Conservation (phyloP, 2,329 filamentous ascomycete species). For the Ophiocordyceps camponoti-rufipedis region DNA sequence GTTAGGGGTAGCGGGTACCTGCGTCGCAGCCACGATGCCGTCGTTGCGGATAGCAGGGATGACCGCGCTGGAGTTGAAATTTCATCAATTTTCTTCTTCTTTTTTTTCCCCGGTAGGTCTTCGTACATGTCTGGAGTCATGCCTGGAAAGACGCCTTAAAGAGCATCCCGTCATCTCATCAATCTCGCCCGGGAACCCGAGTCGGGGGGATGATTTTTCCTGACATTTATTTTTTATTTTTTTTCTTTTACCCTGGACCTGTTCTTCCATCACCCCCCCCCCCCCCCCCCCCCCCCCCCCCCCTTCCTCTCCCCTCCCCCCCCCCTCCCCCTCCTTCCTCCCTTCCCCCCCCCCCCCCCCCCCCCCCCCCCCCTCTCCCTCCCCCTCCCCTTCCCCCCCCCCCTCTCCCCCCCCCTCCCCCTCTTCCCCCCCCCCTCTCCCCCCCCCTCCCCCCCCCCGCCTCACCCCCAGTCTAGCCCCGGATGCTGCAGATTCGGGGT, state of each 20-base stretch:
- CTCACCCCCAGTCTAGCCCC: neutral
- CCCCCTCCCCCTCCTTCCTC: too few species aligned
- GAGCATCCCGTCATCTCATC: constrained; percentile 5
- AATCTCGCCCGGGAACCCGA: constrained; percentile 8
- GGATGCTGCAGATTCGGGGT: neutral
- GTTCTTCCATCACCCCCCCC: neutral
- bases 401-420: neutral
- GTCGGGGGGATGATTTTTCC: neutral
- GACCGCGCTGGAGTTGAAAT: neutral
- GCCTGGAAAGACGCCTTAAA: neutral
- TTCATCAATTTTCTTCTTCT: neutral
- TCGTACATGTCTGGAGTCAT: neutral
- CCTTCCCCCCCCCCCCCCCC: neutral
- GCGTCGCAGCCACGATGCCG: neutral
- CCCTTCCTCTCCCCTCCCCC: too few species aligned
- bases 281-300: neutral
- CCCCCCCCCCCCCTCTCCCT: neutral
- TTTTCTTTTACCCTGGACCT: neutral
- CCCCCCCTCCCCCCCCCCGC: neutral
- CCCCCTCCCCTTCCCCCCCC: neutral
- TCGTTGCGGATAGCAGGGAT: neutral
- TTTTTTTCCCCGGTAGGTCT: neutral
- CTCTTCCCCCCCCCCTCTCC: neutral
- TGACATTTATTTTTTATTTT: neutral
- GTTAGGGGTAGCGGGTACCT: neutral